Percentiles rank a stretch among this genome's conserved stretches.
Evolutionary conservation across 345 rosid genomes (phyloP).

Genomic region (Euclidium syriacum): DNA sequence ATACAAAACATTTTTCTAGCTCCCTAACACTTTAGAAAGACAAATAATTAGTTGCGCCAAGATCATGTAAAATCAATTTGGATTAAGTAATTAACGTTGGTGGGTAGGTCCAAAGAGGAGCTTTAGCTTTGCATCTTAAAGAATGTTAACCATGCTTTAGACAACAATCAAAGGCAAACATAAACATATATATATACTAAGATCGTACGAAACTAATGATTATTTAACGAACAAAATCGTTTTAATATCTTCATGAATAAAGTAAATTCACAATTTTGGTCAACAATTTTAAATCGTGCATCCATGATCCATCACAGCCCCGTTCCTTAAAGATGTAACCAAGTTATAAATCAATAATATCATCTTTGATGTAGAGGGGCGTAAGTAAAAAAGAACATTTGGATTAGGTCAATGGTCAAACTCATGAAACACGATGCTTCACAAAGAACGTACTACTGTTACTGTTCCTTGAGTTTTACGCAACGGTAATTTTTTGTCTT

Average conservation of each 20-base stretch:
- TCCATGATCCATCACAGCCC: no score
- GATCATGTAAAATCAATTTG: background rate
- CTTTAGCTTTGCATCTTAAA: constrained; percentile 29
- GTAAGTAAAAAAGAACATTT: background rate
- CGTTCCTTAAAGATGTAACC: no score
- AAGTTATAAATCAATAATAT: no score
- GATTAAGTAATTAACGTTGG: constrained; percentile 16
- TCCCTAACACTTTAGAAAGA: no score
- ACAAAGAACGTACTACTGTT: background rate
- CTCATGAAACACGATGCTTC: background rate
- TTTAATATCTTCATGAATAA: background rate
- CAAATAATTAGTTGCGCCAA: background rate
- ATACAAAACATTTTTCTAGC: no score
- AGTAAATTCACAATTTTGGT: background rate
- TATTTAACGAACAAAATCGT: background rate
- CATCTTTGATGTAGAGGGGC: no score
- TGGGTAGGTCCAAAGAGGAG: constrained; percentile 17
- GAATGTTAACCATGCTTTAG: constrained; percentile 12
- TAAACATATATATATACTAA: background rate
- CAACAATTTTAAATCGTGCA: constrained; percentile 2
- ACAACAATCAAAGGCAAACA: background rate
- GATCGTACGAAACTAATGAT: background rate
- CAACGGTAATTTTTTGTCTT: background rate
- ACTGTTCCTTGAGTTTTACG: constrained; percentile 10
- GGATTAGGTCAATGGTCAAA: background rate